Evolutionary conservation across 441 rosid genomes (phyloP), one percentile per base, ranked within the genome.

Genomic region (Hypseocharis bilobata): DNA sequence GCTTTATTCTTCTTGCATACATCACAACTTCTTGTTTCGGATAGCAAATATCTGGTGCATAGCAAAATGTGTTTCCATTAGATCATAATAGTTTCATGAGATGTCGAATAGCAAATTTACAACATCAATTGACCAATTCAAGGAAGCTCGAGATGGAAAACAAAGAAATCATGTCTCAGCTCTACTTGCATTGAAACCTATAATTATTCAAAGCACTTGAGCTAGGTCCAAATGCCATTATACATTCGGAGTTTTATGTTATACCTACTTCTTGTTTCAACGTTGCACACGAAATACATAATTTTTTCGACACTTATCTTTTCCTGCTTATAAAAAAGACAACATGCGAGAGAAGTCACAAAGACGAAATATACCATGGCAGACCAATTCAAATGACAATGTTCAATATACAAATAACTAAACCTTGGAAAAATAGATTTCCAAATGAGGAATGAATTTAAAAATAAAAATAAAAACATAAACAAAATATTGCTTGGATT

Each of bases 1-100:
- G 57, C 76, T 71, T 83, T 63, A 90, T 58, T 69, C 77, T 67
- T 67, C 86, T 81, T n/a, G 84, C 78, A 81, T 83, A 87, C 98
- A 92, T 92, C 29, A 81, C 76, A 79, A 76, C 65, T 60, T 66
- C 63, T 62, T 66, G 70, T 58, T 69, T 54, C 55, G 44, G 19
- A 20, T 47, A 47, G 10, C 26, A 19, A 72, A 63, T 34, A 62
- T 63, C 71, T 55, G 60, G 38, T 44, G 32, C 72, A 67, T 78
- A 54, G 70, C 72, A 58, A n/a, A 68, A 4, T 22, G 25, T 4
- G 27, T 19, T 45, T 22, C 6, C 52, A 34, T 69, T 26, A 62
- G 55, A 8, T 32, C 27, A 6, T 6, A 38, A 6, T 34, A 2
- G 42, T 20, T 22, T 5, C 30, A n/a, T 16, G 26, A 25, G 14